Evolutionary conservation across 2,329 filamentous ascomycete species (phyloP), one percentile per base, ranked within the genome.

Genomic region (Aspergillus pseudoterreus): DNA sequence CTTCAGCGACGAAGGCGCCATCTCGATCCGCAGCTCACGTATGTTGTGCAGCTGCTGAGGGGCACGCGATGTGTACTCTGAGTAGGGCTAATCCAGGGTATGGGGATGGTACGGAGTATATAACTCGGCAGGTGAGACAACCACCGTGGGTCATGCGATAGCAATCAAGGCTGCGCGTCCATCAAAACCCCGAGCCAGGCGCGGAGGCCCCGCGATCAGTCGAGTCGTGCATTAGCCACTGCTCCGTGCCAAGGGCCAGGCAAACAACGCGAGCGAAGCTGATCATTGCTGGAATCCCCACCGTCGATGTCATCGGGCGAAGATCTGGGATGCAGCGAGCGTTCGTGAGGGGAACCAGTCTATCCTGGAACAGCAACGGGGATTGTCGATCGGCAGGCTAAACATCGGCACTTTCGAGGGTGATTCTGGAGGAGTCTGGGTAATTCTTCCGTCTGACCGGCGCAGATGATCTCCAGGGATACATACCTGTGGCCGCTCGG

Each of bases 1-100:
- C 27, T 30, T 46, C 27, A 47, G 21, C 6, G 33, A 43, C 4
- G 22, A 35, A 11, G 11, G 44, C 45, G 43, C 46, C 56, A 58
- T 58, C 22, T 17, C 39, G 9, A 9, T 30, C 27, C 27, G 10
- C 27, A 30, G 27, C 27, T 30, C 27, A 30, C 27, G 27, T 9
- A 9, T 30, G 27, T 10, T 30, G 8, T 30, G 27, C 27, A 30
- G 27, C 27, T 30, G 9, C 10, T 11, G 27, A 30, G 27, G 9
- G 27, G 27, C 27, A 30, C 10, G 27, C 27, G 27, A 30, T 11
- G 8, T 9, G 27, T 11, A 19, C 19, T 19, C 19, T 19, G 19
- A 19, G 19, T 19, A 30, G 27, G 27, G 27, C 27, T 30, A 30
- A 9, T 4, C 27, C 27, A 30, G 27, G 27, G 10, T 3, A 30